phyloP scores from a whole-genome alignment of 495 filamentous ascomycete genomes.

The Aspergillus bridgeri region DNA sequence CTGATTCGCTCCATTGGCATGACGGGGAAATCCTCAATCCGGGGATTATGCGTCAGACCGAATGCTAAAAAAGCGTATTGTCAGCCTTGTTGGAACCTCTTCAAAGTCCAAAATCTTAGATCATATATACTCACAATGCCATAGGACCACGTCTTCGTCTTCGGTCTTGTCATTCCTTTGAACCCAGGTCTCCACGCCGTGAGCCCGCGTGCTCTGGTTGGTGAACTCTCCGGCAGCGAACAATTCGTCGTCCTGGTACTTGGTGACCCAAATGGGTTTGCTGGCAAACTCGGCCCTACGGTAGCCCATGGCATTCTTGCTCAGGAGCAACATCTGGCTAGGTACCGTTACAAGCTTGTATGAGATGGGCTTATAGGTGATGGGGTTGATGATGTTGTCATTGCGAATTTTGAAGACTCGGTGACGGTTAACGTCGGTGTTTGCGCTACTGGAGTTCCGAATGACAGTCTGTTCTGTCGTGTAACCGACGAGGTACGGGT shows the following conservation, averaged over 20 bases:
- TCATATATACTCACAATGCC: slow-evolving; percentile 40
- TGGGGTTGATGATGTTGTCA: slow-evolving; percentile 55
- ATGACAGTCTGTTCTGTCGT: slow-evolving; percentile 60
- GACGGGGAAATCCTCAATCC: slow-evolving; percentile 61
- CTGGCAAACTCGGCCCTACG: slow-evolving; percentile 80
- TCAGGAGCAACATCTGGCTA: slow-evolving; percentile 78
- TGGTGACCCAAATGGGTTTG: slow-evolving; percentile 77
- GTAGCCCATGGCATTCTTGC: slow-evolving; percentile 62
- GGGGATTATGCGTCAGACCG: slow-evolving; percentile 58
- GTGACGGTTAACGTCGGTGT: slow-evolving; percentile 59
- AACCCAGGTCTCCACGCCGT: slow-evolving; percentile 54
- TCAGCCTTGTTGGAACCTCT: slow-evolving; percentile 8
- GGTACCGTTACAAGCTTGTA: slow-evolving; percentile 75
- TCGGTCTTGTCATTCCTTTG: slow-evolving; percentile 47
- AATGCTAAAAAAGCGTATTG: slow-evolving; percentile 37
- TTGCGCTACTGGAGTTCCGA: slow-evolving; percentile 55
- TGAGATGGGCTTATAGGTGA: slow-evolving; percentile 72
- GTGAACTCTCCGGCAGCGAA: slow-evolving; percentile 83
- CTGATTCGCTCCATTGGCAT: slow-evolving; percentile 63
- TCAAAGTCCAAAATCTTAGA: neutral
- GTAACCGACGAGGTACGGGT: slow-evolving; percentile 80
- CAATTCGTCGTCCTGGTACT: slow-evolving; percentile 72
- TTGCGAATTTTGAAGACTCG: slow-evolving; percentile 83
- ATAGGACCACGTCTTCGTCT: slow-evolving; percentile 55
- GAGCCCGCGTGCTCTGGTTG: slow-evolving; percentile 70